A percentile compares a stretch with the other conserved stretches of the same genome.
Conservation (phyloP, 495 filamentous ascomycete species). For the Penicillium mononematosum region DNA sequence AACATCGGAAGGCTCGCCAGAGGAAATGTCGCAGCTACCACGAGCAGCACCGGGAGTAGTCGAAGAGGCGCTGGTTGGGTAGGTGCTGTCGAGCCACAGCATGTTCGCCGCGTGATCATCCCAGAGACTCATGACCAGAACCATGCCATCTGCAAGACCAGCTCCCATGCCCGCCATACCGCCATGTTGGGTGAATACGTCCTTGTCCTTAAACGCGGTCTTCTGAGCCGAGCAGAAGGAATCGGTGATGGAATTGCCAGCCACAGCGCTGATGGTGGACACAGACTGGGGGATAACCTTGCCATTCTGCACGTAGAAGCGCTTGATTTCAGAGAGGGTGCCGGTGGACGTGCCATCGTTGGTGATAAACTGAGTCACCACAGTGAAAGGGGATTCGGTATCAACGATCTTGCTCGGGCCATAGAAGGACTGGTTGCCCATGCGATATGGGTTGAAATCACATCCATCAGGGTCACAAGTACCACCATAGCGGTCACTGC, state of each 20-base stretch:
- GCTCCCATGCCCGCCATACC: slow-evolving; percentile 58
- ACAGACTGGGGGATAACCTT: slow-evolving; percentile 58
- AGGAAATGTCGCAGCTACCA: slow-evolving; percentile 63
- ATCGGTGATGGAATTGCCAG: slow-evolving; percentile 55
- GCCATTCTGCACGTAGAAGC: slow-evolving; percentile 68
- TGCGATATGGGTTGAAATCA: slow-evolving; percentile 72
- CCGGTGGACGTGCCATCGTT: slow-evolving; percentile 51
- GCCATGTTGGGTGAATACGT: slow-evolving; percentile 59
- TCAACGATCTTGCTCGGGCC: slow-evolving; percentile 58
- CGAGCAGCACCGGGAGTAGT: slow-evolving; percentile 64
- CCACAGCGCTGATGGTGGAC: slow-evolving; percentile 51
- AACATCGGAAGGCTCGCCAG: slow-evolving; percentile 61
- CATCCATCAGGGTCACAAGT: slow-evolving; percentile 73
- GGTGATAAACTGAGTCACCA: slow-evolving; percentile 67
- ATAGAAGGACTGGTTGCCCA: slow-evolving; percentile 62
- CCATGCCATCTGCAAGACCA: slow-evolving; percentile 59
- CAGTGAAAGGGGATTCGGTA: slow-evolving; percentile 60
- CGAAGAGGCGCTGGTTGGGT: slow-evolving; percentile 57
- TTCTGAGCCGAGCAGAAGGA: slow-evolving; percentile 63
- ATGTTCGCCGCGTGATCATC: slow-evolving; percentile 75
- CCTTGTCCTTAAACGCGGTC: slow-evolving; percentile 56
- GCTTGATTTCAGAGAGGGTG: slow-evolving; percentile 58
- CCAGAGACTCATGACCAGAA: slow-evolving; percentile 78
- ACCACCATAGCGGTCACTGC: slow-evolving; percentile 38
- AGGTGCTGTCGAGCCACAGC: slow-evolving; percentile 81